Base-by-base conservation (phyloP, 2,329 filamentous ascomycete species). In the Neonectria hederae region DNA sequence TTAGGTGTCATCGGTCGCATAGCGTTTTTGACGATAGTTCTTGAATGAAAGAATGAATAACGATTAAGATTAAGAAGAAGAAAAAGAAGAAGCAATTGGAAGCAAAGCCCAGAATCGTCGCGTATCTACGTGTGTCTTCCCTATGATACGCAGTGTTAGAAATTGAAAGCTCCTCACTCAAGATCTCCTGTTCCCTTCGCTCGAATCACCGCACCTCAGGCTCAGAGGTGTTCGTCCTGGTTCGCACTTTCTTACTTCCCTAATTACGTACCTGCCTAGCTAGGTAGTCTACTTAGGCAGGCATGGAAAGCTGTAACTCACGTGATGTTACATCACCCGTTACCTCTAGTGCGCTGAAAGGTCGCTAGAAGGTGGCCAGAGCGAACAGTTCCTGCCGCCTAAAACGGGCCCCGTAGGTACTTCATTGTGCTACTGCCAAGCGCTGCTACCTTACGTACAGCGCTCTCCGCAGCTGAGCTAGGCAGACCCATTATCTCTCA, bases 401-500 rank as follows among this genome's bases (percentile, higher is more conserved):
- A 66, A 59, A 59, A 52, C 48, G 54, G 59, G 54, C 42, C 30
- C 21, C 5, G 60, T 57, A 64, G 64, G 70, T 70, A 71, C 70
- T 46, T 62, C 52, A 10, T 17, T 22, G 55, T 59, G 51, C 48
- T 28, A 13, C 28, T 51, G 28, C 28, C 28, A 56, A 69, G 65
- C 59, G 64, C 62, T 62, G 62, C 48, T 48, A 53, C 62, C 58
- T 61, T 57, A 56, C 60, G 49, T 51, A 59, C 48, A 54, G 59
- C 22, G 38, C 59, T 70, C 54, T 68, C 65, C 58, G 53, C 63
- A 72, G 71, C 65, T 62, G 32, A 45, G 40, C 49, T 58, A 40
- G 35, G 35, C 35, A 38, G 70, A 71, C 68, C 65, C 65, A 70
- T 74, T 68, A 71, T 72, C 73, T 75, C 72, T 75, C 72, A 75